Percentiles rank a stretch among this genome's conserved stretches.
Evolutionary conservation across 1,139 yeast genomes (phyloP).

Genomic region (Yamadazyma jaroonii): DNA sequence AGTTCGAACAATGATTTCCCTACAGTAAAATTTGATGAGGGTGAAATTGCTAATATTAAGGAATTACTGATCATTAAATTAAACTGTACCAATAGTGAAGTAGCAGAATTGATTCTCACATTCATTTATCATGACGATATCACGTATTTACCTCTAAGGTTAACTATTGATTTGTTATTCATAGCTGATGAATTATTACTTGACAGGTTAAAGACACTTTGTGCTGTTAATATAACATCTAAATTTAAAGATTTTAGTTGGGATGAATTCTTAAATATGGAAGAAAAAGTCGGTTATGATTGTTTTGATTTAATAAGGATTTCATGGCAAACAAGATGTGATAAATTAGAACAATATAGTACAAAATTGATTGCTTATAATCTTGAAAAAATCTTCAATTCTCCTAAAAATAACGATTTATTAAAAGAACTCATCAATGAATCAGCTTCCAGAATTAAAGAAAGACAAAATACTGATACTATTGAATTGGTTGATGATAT

Average conservation of each 20-base stretch:
- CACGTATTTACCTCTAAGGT: constrained; percentile 41
- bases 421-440: constrained; percentile 26
- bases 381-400: constrained; percentile 33
- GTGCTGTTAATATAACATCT: constrained; percentile 59
- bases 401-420: constrained; percentile 22
- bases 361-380: constrained; percentile 58
- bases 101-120: constrained; percentile 53
- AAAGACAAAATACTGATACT: constrained; percentile 72
- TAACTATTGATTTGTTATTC: constrained; percentile 54
- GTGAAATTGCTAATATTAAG: constrained; percentile 21
- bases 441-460: constrained; percentile 57
- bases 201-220: constrained; percentile 63
- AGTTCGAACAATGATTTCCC: constrained; percentile 17
- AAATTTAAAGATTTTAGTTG: constrained; percentile 21
- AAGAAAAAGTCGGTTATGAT: constrained; percentile 27
- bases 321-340: constrained; percentile 68
- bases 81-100: constrained; percentile 25
- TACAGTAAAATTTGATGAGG: constrained; percentile 4
- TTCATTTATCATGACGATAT: constrained; percentile 63
- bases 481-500: constrained; percentile 79
- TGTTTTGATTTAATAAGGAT: constrained; percentile 58
- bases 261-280: constrained; percentile 20
- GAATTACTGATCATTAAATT: constrained; percentile 32
- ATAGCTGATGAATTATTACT: constrained; percentile 62
- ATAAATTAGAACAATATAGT: constrained; percentile 60